Base-by-base conservation (phyloP, 129 eudicot species). In the Deinandra increscens region DNA sequence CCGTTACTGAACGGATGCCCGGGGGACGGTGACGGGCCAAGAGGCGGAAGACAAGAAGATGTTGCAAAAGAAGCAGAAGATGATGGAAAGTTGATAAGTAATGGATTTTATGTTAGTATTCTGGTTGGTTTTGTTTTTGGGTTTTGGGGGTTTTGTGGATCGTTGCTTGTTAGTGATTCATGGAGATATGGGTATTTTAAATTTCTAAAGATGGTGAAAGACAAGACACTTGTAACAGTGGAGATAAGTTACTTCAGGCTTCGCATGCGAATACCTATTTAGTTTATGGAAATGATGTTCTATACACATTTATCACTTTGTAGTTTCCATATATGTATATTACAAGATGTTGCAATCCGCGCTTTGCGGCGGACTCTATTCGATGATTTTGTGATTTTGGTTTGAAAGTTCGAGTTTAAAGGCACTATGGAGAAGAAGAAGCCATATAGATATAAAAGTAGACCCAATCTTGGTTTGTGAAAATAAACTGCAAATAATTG, bases 1-100 rank as follows among this genome's bases (percentile, higher is more conserved):
- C 84, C 91, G 10, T 56, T 80, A 49, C 81, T 49, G 0, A 69
- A 39, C 8, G 59, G 39, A 44, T 81, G 86, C 67, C 66, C 72
- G 0, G 75, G 66, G 17, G 71, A 69, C 6, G 75, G 66, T 22
- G 71, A 53, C 6, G 64, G 48, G 49, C 12, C 71, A 37, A 39
- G 7, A 9, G 7, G 10, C n/a, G 18, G 37, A 23, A 43, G 34
- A 14, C 38, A 69, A 5, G 33, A 60, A 41, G 41, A 67, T 34
- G 33, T 53, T 42, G 48, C 12, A 1, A 50, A 54, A 55, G 46
- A 74, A 54, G n/a, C n/a, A n/a, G n/a, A n/a, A n/a, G 10, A 8
- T 29, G 69, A 62, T 9, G 79, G 76, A 8, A 53, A 26, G 48
- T 29, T 68, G 31, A 33, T 63, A 23, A n/a, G n/a, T n/a, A 1